Percentiles rank a stretch among this genome's conserved stretches.
Conservation (phyloP, 2,329 filamentous ascomycete species). For the Metarhizium rileyi region DNA sequence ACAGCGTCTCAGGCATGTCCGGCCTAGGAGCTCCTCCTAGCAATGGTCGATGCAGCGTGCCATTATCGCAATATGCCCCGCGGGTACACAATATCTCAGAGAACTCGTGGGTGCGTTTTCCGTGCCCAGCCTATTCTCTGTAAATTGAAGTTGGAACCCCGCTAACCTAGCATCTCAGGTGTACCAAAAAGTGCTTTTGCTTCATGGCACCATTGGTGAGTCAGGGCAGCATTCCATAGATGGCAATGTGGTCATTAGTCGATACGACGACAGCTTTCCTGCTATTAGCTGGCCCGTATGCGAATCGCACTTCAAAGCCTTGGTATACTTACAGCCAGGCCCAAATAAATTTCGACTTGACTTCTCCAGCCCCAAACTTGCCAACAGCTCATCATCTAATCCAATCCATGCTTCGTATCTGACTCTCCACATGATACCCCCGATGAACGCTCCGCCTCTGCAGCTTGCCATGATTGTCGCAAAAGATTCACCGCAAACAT, state of each 20-base stretch:
- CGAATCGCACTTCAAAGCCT: conserved; percentile 82
- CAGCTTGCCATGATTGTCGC: conserved; percentile 82
- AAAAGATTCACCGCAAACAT: conserved; percentile 79
- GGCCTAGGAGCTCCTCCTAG: conserved; percentile 47
- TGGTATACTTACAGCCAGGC: conserved; percentile 84
- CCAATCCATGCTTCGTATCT: conserved; percentile 70
- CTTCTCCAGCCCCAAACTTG: conserved; percentile 74
- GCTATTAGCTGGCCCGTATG: conserved; percentile 77
- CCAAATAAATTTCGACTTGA: conserved; percentile 84
- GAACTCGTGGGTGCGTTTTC: conserved; percentile 65
- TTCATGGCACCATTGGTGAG: conserved; percentile 76
- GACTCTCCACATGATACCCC: conserved; percentile 76
- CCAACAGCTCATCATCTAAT: conserved; percentile 55
- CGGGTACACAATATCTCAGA: conserved; percentile 70
- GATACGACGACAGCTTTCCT: conserved; percentile 80
- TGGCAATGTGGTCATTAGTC: conserved; percentile 68
- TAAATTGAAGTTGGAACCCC: not conserved
- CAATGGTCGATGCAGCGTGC: conserved; percentile 45
- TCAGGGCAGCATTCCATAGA: conserved; percentile 58
- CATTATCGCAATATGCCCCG: conserved; percentile 72
- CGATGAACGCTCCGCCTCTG: conserved; percentile 69
- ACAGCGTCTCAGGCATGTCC: conserved; percentile 55
- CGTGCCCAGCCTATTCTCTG: not conserved
- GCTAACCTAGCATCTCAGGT: conserved; percentile 46
- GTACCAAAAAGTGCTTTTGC: conserved; percentile 78